Evolutionary conservation across 164 flowering plant genomes (phyloP).

Genomic region (Vitis amurensis): DNA sequence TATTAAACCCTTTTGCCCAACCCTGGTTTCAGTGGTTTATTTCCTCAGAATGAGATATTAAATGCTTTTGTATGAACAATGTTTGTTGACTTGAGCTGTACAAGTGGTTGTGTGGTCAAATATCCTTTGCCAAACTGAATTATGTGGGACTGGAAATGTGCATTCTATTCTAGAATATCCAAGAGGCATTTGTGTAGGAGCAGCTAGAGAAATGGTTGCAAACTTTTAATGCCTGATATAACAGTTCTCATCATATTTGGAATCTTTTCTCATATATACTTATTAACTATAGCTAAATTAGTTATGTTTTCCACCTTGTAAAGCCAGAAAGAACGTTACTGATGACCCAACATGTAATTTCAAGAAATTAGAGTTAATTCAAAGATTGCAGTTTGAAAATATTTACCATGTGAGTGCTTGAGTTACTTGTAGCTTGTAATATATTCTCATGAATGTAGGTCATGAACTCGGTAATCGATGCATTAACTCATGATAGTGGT

Average conservation of each 20-base stretch:
- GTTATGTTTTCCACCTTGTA: not conserved
- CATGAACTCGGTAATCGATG: conserved; percentile 50
- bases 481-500: conserved; percentile 62
- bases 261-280: not conserved
- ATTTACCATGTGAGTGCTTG: not conserved
- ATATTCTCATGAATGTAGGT: conserved; percentile 40
- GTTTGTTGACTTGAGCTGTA: too few species aligned
- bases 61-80: too few species aligned
- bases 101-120: not conserved
- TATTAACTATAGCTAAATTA: not conserved
- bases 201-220: not conserved
- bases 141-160: not conserved
- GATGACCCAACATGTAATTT: not conserved
- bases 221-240: not conserved
- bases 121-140: not conserved
- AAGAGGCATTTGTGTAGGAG: not conserved
- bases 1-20: too few species aligned
- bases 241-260: not conserved
- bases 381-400: conserved; percentile 1
- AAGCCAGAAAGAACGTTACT: not conserved
- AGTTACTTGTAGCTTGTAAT: not conserved
- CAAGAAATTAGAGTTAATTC: not conserved
- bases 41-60: too few species aligned
- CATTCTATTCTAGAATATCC: not conserved
- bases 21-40: too few species aligned